Percentiles rank a stretch among this genome's conserved stretches.
Conservation (phyloP, 108 stramenopile species). For the Thalassiosira profunda region DNA sequence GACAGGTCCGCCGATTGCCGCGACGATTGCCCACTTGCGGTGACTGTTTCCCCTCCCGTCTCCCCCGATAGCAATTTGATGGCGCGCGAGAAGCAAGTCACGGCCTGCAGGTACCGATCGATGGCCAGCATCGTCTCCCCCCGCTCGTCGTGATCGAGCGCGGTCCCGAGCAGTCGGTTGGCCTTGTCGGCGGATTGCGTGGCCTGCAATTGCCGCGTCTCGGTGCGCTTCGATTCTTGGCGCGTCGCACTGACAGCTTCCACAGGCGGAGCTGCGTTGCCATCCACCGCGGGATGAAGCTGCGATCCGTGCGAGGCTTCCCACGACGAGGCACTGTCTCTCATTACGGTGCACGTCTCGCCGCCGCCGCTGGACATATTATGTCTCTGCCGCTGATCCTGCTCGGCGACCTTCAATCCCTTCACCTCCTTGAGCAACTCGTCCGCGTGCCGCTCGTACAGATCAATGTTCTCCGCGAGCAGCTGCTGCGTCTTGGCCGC, state of each 20-base stretch:
- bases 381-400: neutral
- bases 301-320: too few relatives aligned
- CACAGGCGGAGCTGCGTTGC: too few relatives aligned
- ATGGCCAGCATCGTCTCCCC: conserved; percentile 33
- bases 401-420: neutral
- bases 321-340: too few relatives aligned
- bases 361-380: too few relatives aligned
- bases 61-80: conserved; percentile 40
- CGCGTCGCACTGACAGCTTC: too few relatives aligned
- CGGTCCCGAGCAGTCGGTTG: conserved; percentile 38
- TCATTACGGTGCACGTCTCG: too few relatives aligned
- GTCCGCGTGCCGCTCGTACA: conserved; percentile 53
- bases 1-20: neutral
- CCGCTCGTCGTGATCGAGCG: conserved; percentile 63
- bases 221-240: too few relatives aligned
- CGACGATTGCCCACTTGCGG: too few relatives aligned
- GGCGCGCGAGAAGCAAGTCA: conserved; percentile 52
- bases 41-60: neutral
- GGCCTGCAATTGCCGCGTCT: too few relatives aligned
- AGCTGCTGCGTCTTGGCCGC: conserved; percentile 23
- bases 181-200: conserved; percentile 41
- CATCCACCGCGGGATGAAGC: too few relatives aligned
- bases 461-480: conserved; percentile 51
- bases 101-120: conserved; percentile 55
- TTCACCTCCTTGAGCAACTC: conserved; percentile 36